phyloP scores from a whole-genome alignment of 192 early-diverging fungal genomes.

The Coemansia interrupta region DNA sequence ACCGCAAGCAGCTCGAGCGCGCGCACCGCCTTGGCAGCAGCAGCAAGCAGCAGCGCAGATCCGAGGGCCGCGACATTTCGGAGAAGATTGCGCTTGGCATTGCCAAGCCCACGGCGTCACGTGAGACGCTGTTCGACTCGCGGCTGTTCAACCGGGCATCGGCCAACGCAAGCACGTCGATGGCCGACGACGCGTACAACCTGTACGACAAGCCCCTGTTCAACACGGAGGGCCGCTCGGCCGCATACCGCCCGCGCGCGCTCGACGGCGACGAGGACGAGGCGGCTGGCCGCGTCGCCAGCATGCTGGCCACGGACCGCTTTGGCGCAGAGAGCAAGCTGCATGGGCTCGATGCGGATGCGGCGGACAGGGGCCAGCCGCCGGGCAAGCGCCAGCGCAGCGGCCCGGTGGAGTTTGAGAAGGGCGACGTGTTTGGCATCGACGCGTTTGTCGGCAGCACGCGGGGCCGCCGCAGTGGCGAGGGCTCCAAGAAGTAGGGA shows the following conservation, averaged over 20 bases:
- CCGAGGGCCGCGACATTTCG: constrained; percentile 89
- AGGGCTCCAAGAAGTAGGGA: constrained; percentile 37
- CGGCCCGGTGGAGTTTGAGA: constrained; percentile 95
- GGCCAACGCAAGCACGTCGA: constrained; percentile 81
- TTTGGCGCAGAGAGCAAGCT: constrained; percentile 49
- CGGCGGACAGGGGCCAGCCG: constrained; percentile 61
- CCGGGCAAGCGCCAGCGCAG: constrained; percentile 30
- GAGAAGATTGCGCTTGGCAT: constrained; percentile 97
- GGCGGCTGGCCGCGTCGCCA: constrained; percentile 54
- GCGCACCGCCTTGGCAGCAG: constrained; percentile 86
- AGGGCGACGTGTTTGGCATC: constrained; percentile 91
- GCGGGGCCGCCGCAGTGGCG: not conserved
- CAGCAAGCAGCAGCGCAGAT: constrained; percentile 61
- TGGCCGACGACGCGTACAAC: constrained; percentile 90
- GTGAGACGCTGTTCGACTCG: constrained; percentile 91
- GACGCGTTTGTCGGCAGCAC: constrained; percentile 79
- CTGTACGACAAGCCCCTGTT: constrained; percentile 97
- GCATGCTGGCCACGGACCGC: constrained; percentile 63
- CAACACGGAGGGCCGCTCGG: constrained; percentile 55
- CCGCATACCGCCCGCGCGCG: constrained; percentile 78
- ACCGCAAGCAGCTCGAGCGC: constrained; percentile 79
- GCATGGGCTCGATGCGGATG: constrained; percentile 58
- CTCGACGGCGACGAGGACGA: constrained; percentile 57
- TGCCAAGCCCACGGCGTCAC: constrained; percentile 83
- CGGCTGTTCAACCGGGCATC: constrained; percentile 90